These are phyloP conservation scores for Pelargonium hybrid DNA, from an alignment of 441 rosid genomes.

Conservation along the genomic window DNA sequence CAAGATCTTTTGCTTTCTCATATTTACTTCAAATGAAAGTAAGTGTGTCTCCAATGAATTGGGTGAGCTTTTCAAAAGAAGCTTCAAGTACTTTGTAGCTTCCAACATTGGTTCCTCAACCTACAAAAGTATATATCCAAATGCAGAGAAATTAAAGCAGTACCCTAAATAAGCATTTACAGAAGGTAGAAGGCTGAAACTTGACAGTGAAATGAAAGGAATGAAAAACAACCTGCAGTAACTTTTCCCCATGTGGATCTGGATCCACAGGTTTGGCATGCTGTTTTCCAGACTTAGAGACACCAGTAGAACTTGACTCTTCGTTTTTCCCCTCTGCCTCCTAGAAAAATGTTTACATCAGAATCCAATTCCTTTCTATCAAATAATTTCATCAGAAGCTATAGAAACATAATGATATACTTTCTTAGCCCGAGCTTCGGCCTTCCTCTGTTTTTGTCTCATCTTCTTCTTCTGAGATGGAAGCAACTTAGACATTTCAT, in stretches of 20 bases:
- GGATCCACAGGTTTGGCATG: conserved; percentile 88
- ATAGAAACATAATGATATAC: conserved; percentile 31
- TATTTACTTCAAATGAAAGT: conserved; percentile 93
- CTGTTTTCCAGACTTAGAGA: conserved; percentile 83
- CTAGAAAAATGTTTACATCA: conserved; percentile 31
- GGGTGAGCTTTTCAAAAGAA: conserved; percentile 86
- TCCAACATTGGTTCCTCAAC: conserved; percentile 85
- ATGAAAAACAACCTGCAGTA: conserved; percentile 62
- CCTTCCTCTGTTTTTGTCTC: conserved; percentile 84
- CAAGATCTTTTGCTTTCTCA: conserved; percentile 84
- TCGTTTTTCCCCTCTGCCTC: conserved; percentile 90
- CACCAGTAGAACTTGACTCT: conserved; percentile 58
- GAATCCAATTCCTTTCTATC: conserved; percentile 1
- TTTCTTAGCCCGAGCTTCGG: conserved; percentile 97
- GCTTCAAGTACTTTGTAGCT: conserved; percentile 87
- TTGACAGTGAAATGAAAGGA: conserved; percentile 6
- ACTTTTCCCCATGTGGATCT: conserved; percentile 89
- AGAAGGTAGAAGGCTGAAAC: conserved; percentile 5
- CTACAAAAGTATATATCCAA: conserved; percentile 26
- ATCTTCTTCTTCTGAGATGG: conserved; percentile 93
- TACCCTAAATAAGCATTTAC: neutral
- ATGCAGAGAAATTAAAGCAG: neutral
- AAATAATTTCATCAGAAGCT: conserved; percentile 15
- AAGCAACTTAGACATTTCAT: conserved; percentile 64
- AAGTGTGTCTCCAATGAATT: conserved; percentile 84